A percentile compares a stretch with the other conserved stretches of the same genome.
Conservation (phyloP, 768 basidiomycete genomes). For the Ramaria sp. region DNA sequence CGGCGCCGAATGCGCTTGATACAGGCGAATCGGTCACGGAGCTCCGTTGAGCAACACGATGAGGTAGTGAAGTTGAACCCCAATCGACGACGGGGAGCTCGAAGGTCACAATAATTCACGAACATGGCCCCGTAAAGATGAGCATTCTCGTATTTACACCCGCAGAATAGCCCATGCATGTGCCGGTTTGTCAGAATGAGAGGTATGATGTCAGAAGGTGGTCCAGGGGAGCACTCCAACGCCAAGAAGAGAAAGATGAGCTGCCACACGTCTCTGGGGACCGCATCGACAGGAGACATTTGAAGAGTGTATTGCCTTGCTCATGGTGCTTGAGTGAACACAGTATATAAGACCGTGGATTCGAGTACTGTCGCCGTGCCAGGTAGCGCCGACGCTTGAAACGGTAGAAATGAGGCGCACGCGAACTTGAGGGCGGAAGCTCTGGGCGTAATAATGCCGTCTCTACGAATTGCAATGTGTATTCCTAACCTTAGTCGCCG, state of each 20-base stretch:
- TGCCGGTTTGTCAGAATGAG: background rate
- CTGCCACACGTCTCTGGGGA: background rate
- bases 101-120: background rate
- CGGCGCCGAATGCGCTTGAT: background rate
- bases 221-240: background rate
- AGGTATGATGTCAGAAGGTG: background rate
- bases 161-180: background rate
- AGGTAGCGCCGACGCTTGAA: too few species aligned
- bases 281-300: too few species aligned
- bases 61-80: background rate
- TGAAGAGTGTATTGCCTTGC: too few species aligned
- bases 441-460: too few species aligned
- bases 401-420: too few species aligned
- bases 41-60: background rate
- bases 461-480: too few species aligned
- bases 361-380: too few species aligned
- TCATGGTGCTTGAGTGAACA: too few species aligned
- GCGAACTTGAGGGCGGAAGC: too few species aligned
- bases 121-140: background rate
- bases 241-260: background rate
- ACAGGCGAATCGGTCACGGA: background rate
- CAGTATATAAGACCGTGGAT: too few species aligned
- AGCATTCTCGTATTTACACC: background rate
- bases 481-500: too few species aligned
- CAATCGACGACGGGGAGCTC: background rate